phyloP scores from a whole-genome alignment of 73 alveolate genomes.

The Paramecium primaurelia region DNA sequence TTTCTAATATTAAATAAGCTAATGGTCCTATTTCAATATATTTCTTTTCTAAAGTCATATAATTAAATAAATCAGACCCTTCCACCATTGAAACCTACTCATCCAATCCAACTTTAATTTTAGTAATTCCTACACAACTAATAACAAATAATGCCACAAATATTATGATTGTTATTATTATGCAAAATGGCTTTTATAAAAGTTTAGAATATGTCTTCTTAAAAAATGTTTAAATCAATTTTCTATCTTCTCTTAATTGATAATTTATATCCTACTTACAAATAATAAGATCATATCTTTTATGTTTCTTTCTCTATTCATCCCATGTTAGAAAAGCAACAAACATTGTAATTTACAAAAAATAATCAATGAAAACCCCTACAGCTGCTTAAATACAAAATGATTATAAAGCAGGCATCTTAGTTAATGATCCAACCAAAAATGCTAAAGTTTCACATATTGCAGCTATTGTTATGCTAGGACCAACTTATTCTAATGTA shows the following conservation, averaged over 20 bases:
- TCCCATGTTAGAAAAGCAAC: constrained; percentile 86
- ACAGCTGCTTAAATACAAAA: constrained; percentile 93
- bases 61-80: constrained; percentile 81
- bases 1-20: constrained; percentile 87
- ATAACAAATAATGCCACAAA: constrained; percentile 63
- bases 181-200: constrained; percentile 65
- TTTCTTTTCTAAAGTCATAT: constrained; percentile 76
- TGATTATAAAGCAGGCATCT: constrained; percentile 87
- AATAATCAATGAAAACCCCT: constrained; percentile 85
- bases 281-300: constrained; percentile 79
- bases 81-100: constrained; percentile 81
- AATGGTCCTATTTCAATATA: constrained; percentile 94
- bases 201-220: constrained; percentile 72
- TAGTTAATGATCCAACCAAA: constrained; percentile 88
- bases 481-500: constrained; percentile 89
- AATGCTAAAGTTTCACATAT: constrained; percentile 92
- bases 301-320: constrained; percentile 78
- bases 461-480: constrained; percentile 92
- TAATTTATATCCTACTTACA: constrained; percentile 69
- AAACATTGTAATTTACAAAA: constrained; percentile 86
- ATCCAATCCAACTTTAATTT: constrained; percentile 80
- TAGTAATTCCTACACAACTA: constrained; percentile 64
- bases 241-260: constrained; percentile 70
- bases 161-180: constrained; percentile 54
- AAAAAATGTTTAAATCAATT: constrained; percentile 68